These are phyloP conservation scores for Aspergillus conjunctus DNA, from an alignment of 495 filamentous ascomycete genomes.

Conservation along the genomic window DNA sequence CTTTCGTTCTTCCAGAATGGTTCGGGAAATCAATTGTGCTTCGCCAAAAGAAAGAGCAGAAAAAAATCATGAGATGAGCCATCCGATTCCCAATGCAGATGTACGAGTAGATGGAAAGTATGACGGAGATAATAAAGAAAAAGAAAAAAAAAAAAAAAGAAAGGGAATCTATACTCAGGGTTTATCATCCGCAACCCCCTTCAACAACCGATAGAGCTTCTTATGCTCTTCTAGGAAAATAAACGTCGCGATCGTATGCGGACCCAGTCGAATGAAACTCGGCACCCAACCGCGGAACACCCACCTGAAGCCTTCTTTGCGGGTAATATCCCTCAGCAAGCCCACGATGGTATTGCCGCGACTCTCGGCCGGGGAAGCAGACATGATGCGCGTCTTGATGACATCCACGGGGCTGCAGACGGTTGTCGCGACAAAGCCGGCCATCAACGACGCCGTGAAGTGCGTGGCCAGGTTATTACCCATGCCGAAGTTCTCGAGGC, in stretches of 20 bases:
- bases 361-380: slow-evolving; percentile 53
- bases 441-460: slow-evolving; percentile 81
- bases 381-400: slow-evolving; percentile 96
- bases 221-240: slow-evolving; percentile 85
- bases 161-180: slow-evolving; percentile 25
- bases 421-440: slow-evolving; percentile 92
- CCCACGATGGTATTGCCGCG: slow-evolving; percentile 59
- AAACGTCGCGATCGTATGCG: slow-evolving; percentile 94
- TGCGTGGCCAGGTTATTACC: slow-evolving; percentile 79
- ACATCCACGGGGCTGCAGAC: slow-evolving; percentile 95
- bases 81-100: slow-evolving; percentile 33
- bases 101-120: slow-evolving; percentile 25
- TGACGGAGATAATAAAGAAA: slow-evolving; percentile 21
- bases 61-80: slow-evolving; percentile 21
- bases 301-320: slow-evolving; percentile 80
- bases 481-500: slow-evolving; percentile 68
- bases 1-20: no score
- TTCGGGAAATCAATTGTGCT: no score
- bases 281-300: slow-evolving; percentile 98
- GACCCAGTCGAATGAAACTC: slow-evolving; percentile 88
- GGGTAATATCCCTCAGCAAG: slow-evolving; percentile 68
- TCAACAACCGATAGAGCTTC: slow-evolving; percentile 53
- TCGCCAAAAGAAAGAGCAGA: slow-evolving; percentile 9
- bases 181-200: slow-evolving; percentile 36
- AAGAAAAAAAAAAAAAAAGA: slow-evolving; percentile 25